Conservation (phyloP, 1,284 basidiomycete species). For the Moesziomyces sp. region DNA sequence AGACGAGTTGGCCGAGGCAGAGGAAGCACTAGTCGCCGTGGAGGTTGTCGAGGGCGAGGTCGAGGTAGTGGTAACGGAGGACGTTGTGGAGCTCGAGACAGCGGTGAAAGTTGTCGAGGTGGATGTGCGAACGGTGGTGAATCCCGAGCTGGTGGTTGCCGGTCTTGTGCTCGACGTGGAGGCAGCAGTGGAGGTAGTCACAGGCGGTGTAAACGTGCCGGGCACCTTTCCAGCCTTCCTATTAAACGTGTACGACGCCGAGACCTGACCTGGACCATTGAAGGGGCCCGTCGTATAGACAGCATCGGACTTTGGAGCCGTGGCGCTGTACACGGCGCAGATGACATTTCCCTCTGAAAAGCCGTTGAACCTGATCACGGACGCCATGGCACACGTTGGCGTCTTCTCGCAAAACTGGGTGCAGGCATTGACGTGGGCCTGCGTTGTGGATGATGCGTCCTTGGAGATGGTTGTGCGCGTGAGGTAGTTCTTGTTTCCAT, state of each 20-base stretch:
- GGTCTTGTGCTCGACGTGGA: neutral
- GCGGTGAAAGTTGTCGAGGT: neutral
- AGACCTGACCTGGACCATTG: slow-evolving; percentile 20
- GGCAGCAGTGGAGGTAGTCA: no score
- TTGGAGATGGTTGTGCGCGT: slow-evolving; percentile 14
- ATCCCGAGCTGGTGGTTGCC: neutral
- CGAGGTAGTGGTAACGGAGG: neutral
- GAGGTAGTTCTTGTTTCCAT: slow-evolving; percentile 13
- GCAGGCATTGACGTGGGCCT: slow-evolving; percentile 20
- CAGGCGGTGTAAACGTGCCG: no score
- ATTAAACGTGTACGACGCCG: slow-evolving; percentile 22
- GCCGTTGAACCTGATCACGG: slow-evolving; percentile 24
- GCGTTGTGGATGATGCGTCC: slow-evolving; percentile 10
- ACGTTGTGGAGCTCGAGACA: neutral
- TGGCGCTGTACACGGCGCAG: slow-evolving; percentile 17
- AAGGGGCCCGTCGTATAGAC: slow-evolving; percentile 21
- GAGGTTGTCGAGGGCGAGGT: no score
- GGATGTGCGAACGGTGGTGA: neutral
- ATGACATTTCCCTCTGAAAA: slow-evolving; percentile 31
- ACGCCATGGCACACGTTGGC: slow-evolving; percentile 26
- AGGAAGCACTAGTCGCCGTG: no score
- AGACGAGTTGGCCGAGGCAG: no score
- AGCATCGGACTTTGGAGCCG: slow-evolving; percentile 4
- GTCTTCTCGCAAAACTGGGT: slow-evolving; percentile 13
- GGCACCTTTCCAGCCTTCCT: slow-evolving; percentile 21